Percentiles rank a stretch among this genome's conserved stretches.
Conservation (phyloP, 805 yeast genomes). For the Nakazawaea pomicola region DNA sequence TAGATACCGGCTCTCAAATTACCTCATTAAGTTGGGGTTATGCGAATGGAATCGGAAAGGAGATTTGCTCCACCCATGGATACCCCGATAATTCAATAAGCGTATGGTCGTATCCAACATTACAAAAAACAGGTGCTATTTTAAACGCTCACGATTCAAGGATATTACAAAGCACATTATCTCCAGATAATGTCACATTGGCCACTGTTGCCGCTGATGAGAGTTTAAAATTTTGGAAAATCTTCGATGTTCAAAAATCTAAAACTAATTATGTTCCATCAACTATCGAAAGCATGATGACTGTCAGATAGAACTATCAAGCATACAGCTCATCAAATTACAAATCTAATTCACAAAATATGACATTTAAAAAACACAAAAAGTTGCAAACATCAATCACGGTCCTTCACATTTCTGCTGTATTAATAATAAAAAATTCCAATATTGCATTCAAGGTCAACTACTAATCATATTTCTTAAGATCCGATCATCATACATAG, state of each 20-base stretch:
- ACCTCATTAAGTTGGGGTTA: constrained; percentile 93
- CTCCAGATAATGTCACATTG: constrained; percentile 85
- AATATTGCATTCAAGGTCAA: no score
- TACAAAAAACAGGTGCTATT: constrained; percentile 85
- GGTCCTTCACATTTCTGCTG: no score
- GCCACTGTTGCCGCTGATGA: constrained; percentile 98
- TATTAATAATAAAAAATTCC: no score
- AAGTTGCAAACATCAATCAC: no score
- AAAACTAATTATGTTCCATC: constrained; percentile 1
- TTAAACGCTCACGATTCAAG: constrained; percentile 85
- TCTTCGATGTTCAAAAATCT: constrained; percentile 56
- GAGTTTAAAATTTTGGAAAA: constrained; percentile 89
- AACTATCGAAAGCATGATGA: constrained; percentile 6
- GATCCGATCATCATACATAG: no score
- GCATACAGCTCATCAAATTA: no score
- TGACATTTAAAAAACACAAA: no score
- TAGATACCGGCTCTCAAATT: constrained; percentile 91
- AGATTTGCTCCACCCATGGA: constrained; percentile 92
- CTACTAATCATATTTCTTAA: no score
- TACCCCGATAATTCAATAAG: constrained; percentile 82
- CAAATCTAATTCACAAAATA: no score
- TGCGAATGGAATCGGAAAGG: constrained; percentile 64
- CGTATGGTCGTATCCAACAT: constrained; percentile 79
- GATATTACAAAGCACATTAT: constrained; percentile 73
- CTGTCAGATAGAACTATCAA: constrained; percentile 12